Conservation (phyloP, 2,329 filamentous ascomycete genomes). For the Cladosporium sp. region DNA sequence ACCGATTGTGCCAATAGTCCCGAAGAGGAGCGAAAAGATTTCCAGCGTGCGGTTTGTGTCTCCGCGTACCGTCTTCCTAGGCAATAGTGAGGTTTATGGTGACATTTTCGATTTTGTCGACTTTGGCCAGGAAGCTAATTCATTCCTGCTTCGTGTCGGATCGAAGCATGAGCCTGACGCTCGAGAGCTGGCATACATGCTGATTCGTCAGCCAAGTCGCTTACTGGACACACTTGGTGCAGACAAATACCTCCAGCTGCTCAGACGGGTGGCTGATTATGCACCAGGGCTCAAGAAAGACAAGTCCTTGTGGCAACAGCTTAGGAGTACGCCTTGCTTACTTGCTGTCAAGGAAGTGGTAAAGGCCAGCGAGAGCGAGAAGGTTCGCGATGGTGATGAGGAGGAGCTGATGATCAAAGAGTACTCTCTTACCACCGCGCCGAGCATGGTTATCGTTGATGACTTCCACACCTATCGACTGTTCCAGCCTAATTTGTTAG, state of each 20-base stretch:
- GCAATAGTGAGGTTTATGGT: constrained; percentile 66
- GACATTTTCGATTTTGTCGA: constrained; percentile 97
- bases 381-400: constrained; percentile 38
- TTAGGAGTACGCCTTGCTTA: constrained; percentile 73
- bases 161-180: constrained; percentile 89
- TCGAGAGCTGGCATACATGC: constrained; percentile 73
- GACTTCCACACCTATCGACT: constrained; percentile 85
- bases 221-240: constrained; percentile 76
- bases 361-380: constrained; percentile 44
- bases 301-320: constrained; percentile 69
- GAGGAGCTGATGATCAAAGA: constrained; percentile 59
- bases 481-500: constrained; percentile 80
- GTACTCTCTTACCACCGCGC: constrained; percentile 70
- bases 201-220: constrained; percentile 78
- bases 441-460: constrained; percentile 72
- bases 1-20: constrained; percentile 65
- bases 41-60: constrained; percentile 52
- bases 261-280: constrained; percentile 76
- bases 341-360: constrained; percentile 75
- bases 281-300: constrained; percentile 68
- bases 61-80: constrained; percentile 76
- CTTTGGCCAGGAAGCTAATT: constrained; percentile 81
- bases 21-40: constrained; percentile 19
- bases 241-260: constrained; percentile 80
- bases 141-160: constrained; percentile 82